Percentiles rank a stretch among this genome's conserved stretches.
These are phyloP conservation scores for Schizophyllum commune DNA, from an alignment of 1,284 basidiomycete genomes.

Conservation along the genomic window DNA sequence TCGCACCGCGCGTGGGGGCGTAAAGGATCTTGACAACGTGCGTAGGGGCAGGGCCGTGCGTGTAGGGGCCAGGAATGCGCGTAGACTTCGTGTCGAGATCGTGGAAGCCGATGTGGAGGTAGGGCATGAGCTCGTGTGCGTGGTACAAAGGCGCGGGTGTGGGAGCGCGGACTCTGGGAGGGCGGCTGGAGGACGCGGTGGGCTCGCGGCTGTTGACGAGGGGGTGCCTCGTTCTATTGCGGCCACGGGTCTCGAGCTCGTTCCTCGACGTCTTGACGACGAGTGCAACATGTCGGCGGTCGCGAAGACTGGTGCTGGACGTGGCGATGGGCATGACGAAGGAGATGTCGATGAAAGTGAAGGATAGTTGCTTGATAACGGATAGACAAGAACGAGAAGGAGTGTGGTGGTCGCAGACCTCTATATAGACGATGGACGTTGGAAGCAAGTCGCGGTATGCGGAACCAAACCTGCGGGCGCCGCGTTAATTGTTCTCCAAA, in stretches of 20 bases:
- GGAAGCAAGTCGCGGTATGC: neutral
- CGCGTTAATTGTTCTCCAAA: neutral
- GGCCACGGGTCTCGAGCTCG: neutral
- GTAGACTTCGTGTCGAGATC: neutral
- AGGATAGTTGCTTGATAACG: neutral
- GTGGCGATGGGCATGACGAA: neutral
- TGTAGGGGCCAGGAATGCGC: neutral
- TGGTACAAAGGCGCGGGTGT: neutral
- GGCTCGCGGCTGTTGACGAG: neutral
- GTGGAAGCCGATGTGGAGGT: neutral
- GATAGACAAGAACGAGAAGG: neutral
- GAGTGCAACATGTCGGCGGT: neutral
- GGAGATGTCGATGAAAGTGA: neutral
- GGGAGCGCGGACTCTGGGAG: neutral
- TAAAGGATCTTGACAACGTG: neutral
- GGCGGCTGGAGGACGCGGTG: neutral
- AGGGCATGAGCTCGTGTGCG: neutral
- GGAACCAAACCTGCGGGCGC: neutral
- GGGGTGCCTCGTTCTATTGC: neutral
- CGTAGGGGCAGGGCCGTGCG: neutral
- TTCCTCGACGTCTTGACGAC: neutral
- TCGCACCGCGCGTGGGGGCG: neutral
- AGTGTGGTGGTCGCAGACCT: neutral
- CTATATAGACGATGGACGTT: neutral
- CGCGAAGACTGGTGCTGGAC: neutral